phyloP scores from a whole-genome alignment of 306 rosid species.

The Crataegus laevigata region DNA sequence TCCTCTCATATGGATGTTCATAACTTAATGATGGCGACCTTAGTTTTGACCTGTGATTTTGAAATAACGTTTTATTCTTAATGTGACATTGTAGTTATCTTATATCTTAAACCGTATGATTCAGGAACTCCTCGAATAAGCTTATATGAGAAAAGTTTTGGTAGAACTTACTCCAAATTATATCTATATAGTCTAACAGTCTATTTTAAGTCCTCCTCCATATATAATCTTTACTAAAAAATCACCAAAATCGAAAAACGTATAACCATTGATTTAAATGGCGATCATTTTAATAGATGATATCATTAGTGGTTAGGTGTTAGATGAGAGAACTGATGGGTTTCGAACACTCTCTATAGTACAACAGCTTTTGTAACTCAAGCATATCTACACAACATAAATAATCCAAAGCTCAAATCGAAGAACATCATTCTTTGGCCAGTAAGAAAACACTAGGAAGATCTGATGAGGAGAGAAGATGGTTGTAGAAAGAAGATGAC shows the following conservation, averaged over 20 bases:
- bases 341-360: no score
- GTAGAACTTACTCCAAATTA: not conserved
- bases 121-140: not conserved
- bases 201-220: not conserved
- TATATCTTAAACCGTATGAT: not conserved
- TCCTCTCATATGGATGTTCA: not conserved
- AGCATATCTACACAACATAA: no score
- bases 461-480: no score
- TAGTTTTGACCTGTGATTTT: conserved; percentile 1
- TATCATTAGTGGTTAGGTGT: no score
- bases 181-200: not conserved
- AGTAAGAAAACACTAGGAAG: no score
- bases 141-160: not conserved
- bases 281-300: no score
- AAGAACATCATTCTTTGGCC: no score
- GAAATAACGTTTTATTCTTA: not conserved
- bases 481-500: no score
- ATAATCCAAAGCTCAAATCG: no score
- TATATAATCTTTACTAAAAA: not conserved
- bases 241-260: not conserved
- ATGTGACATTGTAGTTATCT: not conserved
- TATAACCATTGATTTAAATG: not conserved
- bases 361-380: no score
- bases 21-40: conserved; percentile 5
- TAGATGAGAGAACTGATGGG: no score